Conservation (phyloP, 208 protist genomes). For the Angomonas ambiguus region DNA sequence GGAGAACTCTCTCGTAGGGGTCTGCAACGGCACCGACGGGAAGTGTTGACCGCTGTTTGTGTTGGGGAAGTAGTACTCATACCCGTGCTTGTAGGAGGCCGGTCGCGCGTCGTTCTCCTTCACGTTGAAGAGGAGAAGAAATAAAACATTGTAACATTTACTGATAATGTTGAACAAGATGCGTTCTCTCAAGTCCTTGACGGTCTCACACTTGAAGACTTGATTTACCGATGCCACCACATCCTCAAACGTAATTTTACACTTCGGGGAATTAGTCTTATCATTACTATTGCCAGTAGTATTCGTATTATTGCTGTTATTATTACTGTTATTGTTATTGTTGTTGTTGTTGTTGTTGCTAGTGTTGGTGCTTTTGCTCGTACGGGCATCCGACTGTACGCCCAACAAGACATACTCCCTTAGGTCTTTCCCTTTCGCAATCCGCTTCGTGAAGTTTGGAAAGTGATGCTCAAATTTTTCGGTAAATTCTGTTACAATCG, state of each 20-base stretch:
- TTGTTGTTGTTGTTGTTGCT: too few relatives aligned
- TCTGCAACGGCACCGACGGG: too few relatives aligned
- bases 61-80: conserved; percentile 1
- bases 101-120: conserved; percentile 17
- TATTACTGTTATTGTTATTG: too few relatives aligned
- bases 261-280: too few relatives aligned
- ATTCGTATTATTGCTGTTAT: neutral
- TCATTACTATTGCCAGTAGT: neutral
- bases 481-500: neutral
- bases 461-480: neutral
- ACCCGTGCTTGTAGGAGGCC: conserved; percentile 5
- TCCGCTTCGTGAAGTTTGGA: neutral
- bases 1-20: too few relatives aligned
- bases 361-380: too few relatives aligned
- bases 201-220: neutral
- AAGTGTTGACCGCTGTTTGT: too few relatives aligned
- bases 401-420: neutral
- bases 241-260: neutral
- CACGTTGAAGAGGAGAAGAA: conserved; percentile 43
- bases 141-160: conserved; percentile 23
- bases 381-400: neutral
- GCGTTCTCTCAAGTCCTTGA: conserved; percentile 12
- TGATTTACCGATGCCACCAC: neutral
- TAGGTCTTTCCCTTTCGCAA: neutral
- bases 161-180: conserved; percentile 37